Evolutionary conservation across 73 alveolate species (phyloP), one percentile per base, ranked within the genome.

Genomic region (Uronychia setigera): DNA sequence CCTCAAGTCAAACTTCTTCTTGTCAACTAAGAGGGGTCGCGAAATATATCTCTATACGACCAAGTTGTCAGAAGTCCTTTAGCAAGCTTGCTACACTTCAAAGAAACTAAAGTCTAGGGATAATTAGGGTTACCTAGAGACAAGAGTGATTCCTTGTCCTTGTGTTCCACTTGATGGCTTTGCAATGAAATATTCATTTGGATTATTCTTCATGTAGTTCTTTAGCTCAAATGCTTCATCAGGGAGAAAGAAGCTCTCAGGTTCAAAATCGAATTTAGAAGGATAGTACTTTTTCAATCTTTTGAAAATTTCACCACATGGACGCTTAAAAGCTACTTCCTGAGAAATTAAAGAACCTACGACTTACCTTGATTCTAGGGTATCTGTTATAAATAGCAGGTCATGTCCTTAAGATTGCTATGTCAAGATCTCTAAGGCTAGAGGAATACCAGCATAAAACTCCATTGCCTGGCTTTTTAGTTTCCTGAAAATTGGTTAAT

Each of bases 1-100:
- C 80, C 98, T 82, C 93, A 98, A 76, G 75, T 96, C 98, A 89
- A 97, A 97, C 85, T 98, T 98, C 93, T 95, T 94, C 59, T 95
- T 93, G 79, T 98, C 97, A 60, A 98, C 93, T 76, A 98, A 92
- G 83, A 95, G 33, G 0, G 99, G 99, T 80, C 94, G 94, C 33
- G 92, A 57, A 35, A 98, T 32, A 87, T 97, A 98, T 81, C 89
- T 79, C 80, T 87, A 93, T 59, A 97, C 93, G 25, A 98, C 94
- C 29, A 81, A 27, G 67, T 93, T 85, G 26, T 83, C 29, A 83
- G n/a, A 32, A 31, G n/a, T 11, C 74, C 76, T 1, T 82, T 82
- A 33, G 34, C 58, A 32, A 75, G 76, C 13, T 82, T 82, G 60
- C 76, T 83, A 32, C 84, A 60, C 1, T 81, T 81, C 84, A 46